Base-by-base conservation (phyloP, 441 rosid genomes). In the Populus trichocarpa region DNA sequence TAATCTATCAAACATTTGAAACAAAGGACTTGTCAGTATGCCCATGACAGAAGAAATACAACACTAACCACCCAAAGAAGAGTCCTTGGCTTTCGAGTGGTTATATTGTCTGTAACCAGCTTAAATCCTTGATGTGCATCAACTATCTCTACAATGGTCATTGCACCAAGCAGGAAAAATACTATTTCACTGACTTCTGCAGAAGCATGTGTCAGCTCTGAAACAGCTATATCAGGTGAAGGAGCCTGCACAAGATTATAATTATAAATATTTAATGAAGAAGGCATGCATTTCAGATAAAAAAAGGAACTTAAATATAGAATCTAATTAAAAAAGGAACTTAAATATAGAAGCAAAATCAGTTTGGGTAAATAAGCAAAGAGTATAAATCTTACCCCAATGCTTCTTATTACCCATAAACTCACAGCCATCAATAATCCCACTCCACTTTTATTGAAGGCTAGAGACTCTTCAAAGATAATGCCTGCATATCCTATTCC, bases 41-140 rank as follows among this genome's bases (percentile, higher is more conserved):
- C 64, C 25, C 8, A 61, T 74, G 53, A 25, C n/a, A 75, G 67
- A 20, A 71, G 71, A 84, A 74, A 82, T 16, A 74, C 59, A 84
- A 73, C 65, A 83, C 97, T 74, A 76, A 93, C 98, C 97, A 88
- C 98, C 97, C 97, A 92, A 69, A 96, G 88, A 74, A 96, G 91
- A 26, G 94, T 84, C 71, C 79, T 84, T 22, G 96, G 97, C 78
- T 91, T 92, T 84, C 97, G 88, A 85, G 99, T 90, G 53, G 97
- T 96, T 78, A 94, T 96, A 83, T 88, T 91, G 86, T 96, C 99
- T 20, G 98, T 96, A 77, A 94, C 98, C 71, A 96, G 87, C 88
- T 96, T 96, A 88, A 96, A 96, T 75, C 98, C 99, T 90, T 96
- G 98, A 87, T 96, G 98, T 71, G 98, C 97, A 85, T 96, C 99